These are phyloP conservation scores for Citrus maxima DNA, from an alignment of 345 rosid genomes.

Conservation along the genomic window DNA sequence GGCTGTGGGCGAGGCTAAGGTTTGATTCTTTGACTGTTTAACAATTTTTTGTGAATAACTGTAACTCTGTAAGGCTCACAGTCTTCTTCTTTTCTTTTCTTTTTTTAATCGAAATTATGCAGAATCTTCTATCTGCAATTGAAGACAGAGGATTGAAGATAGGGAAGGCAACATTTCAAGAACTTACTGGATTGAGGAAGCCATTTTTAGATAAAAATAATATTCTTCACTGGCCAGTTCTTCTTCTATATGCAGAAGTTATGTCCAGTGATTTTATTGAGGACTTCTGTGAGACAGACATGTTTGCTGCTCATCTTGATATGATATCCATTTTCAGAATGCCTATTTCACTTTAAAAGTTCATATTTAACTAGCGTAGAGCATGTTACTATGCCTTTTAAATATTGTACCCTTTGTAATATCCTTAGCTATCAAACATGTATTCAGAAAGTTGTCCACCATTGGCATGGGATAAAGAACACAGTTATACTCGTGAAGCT, in stretches of 20 bases:
- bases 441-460: constrained; percentile 74
- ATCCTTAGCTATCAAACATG: constrained; percentile 77
- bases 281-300: constrained; percentile 82
- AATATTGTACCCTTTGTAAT: constrained; percentile 16
- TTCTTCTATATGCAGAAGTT: constrained; percentile 84
- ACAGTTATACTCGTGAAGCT: constrained; percentile 59
- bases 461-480: constrained; percentile 72
- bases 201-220: constrained; percentile 65
- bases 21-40: constrained; percentile 26
- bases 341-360: not conserved
- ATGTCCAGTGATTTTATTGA: constrained; percentile 92
- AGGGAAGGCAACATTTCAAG: constrained; percentile 67
- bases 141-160: constrained; percentile 71
- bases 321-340: constrained; percentile 60
- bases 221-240: constrained; percentile 89
- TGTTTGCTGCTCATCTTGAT: constrained; percentile 80
- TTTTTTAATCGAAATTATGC: constrained; percentile 2
- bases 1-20: constrained; percentile 68
- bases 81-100: not conserved
- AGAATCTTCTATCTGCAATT: constrained; percentile 67
- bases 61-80: not conserved
- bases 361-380: not conserved
- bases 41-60: not conserved
- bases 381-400: not conserved
- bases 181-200: constrained; percentile 74